Base-by-base conservation (phyloP, 2,329 filamentous ascomycete genomes). In the Plenodomus lindquistii region DNA sequence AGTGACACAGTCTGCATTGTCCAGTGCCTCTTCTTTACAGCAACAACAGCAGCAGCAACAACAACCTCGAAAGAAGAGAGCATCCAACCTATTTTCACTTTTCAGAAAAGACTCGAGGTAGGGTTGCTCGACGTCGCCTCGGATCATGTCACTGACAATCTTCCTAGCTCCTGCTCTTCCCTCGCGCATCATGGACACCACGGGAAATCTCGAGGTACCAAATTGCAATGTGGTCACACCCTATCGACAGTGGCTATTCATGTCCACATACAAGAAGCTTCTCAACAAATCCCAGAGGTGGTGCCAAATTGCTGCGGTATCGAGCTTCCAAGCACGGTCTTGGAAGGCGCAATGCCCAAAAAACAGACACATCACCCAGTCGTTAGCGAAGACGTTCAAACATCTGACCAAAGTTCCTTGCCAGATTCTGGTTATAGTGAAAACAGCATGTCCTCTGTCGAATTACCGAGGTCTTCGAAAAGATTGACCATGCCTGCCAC, bases 301-400 rank as follows among this genome's bases (percentile, higher is more conserved):
- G 57, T 68, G 9, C 75, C 75, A 0, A 69, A 60, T 44, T 77
- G 75, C 50, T 77, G 75, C 52, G 71, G 70, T 13, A 66, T 60
- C 13, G 69, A 70, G 2, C 61, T 77, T 16, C 73, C 75, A n/a
- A 71, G 67, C 16, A 52, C 55, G 3, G 54, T 75, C n/a, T 60
- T 77, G 9, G 69, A 73, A 42, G 60, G 61, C 29, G 68, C 74
- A 7, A 59, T 73, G 60, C 72, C 67, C 7, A 62, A 68, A 37
- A 66, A 72, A 57, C 73, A 76, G 50, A 66, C 70, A 42, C 64
- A 63, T 29, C 58, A 64, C 11, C 57, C 75, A 19, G 17, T 52
- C 2, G 47, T 52, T 6, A 44, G 37, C 13, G 34, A 37, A 19
- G 39, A 36, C 6, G 42, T 57, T 13, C 52, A 38, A 22, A 62